phyloP scores from a whole-genome alignment of 345 rosid genomes.

The Eucalyptus caleyi region DNA sequence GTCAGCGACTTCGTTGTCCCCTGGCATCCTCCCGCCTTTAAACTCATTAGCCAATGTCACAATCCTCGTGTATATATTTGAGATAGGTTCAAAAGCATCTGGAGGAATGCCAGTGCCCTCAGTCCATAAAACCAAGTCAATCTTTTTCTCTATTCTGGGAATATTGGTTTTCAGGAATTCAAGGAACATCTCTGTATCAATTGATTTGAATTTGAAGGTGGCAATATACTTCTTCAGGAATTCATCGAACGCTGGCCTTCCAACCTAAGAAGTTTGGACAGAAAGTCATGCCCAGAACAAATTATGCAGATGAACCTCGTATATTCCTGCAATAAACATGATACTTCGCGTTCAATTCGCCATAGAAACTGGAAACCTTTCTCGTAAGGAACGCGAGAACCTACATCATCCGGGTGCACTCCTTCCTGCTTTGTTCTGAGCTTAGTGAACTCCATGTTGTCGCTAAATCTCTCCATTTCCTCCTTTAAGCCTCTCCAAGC shows the following conservation, averaged over 20 bases:
- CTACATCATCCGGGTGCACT: constrained; percentile 68
- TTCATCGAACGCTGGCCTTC: constrained; percentile 81
- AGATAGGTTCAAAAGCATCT: constrained; percentile 86
- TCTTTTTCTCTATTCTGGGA: constrained; percentile 68
- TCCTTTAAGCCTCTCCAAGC: constrained; percentile 79
- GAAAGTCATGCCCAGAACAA: not conserved
- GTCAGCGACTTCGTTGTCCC: constrained; percentile 80
- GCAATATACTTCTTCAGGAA: constrained; percentile 80
- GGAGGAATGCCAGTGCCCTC: constrained; percentile 83
- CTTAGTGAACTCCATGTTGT: constrained; percentile 75
- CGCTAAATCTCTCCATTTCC: constrained; percentile 71
- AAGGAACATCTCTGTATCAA: constrained; percentile 71
- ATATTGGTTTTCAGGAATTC: constrained; percentile 60
- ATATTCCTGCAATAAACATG: not conserved
- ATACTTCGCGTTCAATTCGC: constrained; percentile 82
- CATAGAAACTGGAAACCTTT: constrained; percentile 90
- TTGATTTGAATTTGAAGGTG: constrained; percentile 87
- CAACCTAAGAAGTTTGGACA: constrained; percentile 32
- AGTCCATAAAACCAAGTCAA: constrained; percentile 66
- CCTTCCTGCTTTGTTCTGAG: constrained; percentile 74
- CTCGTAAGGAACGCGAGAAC: constrained; percentile 80
- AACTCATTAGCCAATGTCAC: constrained; percentile 68
- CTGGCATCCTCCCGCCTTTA: constrained; percentile 77
- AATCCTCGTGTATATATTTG: constrained; percentile 56
- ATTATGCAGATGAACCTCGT: not conserved